phyloP scores from a whole-genome alignment of 225 moss, liverwort and hornwort species.

The Asterella californica region DNA sequence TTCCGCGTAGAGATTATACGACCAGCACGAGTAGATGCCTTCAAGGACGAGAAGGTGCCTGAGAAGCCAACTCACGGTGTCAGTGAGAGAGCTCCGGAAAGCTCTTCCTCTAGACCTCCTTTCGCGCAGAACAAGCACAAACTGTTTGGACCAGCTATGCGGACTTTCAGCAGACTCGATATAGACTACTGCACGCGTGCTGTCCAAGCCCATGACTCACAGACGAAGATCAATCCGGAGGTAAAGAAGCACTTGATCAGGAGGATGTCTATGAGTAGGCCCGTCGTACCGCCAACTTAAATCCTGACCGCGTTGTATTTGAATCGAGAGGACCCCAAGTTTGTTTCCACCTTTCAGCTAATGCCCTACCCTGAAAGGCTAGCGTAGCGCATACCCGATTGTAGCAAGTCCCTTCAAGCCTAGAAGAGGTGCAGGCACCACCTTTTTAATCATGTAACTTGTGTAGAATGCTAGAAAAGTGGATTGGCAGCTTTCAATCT shows the following conservation, averaged over 20 bases:
- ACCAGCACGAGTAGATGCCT: background rate
- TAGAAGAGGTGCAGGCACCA: background rate
- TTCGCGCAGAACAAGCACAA: constrained; percentile 20
- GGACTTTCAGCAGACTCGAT: constrained; percentile 28
- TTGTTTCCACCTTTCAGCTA: constrained; percentile 4
- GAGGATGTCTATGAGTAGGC: constrained; percentile 20
- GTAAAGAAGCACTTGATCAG: constrained; percentile 15
- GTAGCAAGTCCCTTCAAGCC: background rate
- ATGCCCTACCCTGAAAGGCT: background rate
- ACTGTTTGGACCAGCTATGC: constrained; percentile 32
- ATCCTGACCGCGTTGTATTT: background rate
- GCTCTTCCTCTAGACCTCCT: background rate
- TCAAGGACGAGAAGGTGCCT: background rate
- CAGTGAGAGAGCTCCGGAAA: background rate
- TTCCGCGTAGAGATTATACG: constrained; percentile 19
- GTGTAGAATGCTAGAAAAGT: background rate
- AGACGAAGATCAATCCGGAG: background rate
- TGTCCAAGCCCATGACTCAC: background rate
- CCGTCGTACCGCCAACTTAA: constrained; percentile 8
- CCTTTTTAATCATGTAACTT: background rate
- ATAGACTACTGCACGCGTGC: background rate
- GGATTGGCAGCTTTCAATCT: constrained; percentile 1
- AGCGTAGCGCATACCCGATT: background rate
- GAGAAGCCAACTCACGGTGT: background rate
- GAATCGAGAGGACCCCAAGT: background rate